phyloP scores from a whole-genome alignment of 805 yeast species.

The Lipomyces anomalus region DNA sequence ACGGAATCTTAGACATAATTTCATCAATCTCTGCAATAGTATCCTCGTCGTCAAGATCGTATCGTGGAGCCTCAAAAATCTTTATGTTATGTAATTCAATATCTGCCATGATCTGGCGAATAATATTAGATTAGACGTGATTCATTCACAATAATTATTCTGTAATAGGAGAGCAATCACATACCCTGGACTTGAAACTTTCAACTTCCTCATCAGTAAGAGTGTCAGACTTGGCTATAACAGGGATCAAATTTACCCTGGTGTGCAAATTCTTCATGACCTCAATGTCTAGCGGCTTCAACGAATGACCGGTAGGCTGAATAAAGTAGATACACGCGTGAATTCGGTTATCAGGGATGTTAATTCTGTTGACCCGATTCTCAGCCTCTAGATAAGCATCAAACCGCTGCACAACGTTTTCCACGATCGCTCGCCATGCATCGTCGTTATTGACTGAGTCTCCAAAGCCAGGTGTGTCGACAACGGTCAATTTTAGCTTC shows the following conservation, averaged over 20 bases:
- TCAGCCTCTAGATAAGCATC: conserved; percentile 87
- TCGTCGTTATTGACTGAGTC: conserved; percentile 59
- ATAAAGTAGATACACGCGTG: conserved; percentile 92
- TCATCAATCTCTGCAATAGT: conserved; percentile 58
- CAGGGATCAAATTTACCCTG: conserved; percentile 89
- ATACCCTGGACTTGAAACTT: conserved; percentile 59
- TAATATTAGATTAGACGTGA: not conserved
- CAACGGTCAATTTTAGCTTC: conserved; percentile 70
- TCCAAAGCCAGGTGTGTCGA: conserved; percentile 93
- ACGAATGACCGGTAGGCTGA: conserved; percentile 94
- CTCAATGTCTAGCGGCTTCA: conserved; percentile 81
- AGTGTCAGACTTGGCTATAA: conserved; percentile 92
- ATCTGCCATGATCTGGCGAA: conserved; percentile 44
- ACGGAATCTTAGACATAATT: conserved; percentile 71
- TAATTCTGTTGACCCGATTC: conserved; percentile 69
- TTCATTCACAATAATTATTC: conserved; percentile 3
- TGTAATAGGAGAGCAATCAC: conserved; percentile 7
- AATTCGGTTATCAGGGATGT: conserved; percentile 71
- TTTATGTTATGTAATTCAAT: conserved; percentile 67
- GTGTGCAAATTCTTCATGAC: conserved; percentile 83
- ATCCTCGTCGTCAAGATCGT: conserved; percentile 81
- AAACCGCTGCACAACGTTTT: conserved; percentile 79
- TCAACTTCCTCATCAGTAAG: conserved; percentile 78
- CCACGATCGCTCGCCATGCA: conserved; percentile 84
- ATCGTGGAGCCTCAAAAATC: conserved; percentile 68